phyloP scores from a whole-genome alignment of 306 rosid species.

The Vicia villosa region DNA sequence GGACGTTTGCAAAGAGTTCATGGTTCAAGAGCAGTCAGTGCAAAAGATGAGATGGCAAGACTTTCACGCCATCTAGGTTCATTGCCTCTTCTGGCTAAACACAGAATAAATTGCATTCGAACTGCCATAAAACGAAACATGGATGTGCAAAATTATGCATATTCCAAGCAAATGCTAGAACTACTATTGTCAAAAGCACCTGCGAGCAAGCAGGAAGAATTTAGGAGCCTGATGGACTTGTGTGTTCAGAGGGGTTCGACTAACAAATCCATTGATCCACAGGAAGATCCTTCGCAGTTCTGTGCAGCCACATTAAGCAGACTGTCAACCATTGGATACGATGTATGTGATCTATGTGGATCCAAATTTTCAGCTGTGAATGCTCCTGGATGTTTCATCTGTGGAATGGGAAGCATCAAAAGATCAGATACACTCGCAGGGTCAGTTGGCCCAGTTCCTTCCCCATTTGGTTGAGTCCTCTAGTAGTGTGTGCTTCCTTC shows the following conservation, averaged over 20 bases:
- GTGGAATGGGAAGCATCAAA: constrained; percentile 97
- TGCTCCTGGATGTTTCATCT: constrained; percentile 86
- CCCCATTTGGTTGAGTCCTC: constrained; percentile 83
- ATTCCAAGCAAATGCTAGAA: constrained; percentile 94
- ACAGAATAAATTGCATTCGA: constrained; percentile 93
- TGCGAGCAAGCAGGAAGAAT: constrained; percentile 84
- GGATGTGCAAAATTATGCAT: constrained; percentile 92
- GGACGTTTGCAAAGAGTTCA: constrained; percentile 90
- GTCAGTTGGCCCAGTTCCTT: constrained; percentile 86
- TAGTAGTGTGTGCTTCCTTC: background rate
- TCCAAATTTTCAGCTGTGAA: constrained; percentile 87
- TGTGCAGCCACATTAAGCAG: constrained; percentile 95
- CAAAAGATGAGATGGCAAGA: constrained; percentile 98
- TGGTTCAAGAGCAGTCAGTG: constrained; percentile 91
- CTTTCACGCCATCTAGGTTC: constrained; percentile 96
- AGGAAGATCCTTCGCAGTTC: constrained; percentile 95
- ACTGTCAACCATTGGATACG: constrained; percentile 91
- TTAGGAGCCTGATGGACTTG: constrained; percentile 80
- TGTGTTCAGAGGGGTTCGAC: constrained; percentile 90
- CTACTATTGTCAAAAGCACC: constrained; percentile 93
- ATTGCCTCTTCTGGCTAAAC: constrained; percentile 92
- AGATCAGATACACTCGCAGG: constrained; percentile 87
- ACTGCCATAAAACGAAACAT: constrained; percentile 94
- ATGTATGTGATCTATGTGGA: constrained; percentile 97
- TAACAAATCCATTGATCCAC: constrained; percentile 90